Evolutionary conservation across 176 grass and related monocot species (phyloP).

Genomic region (Paspalum vaginatum): DNA sequence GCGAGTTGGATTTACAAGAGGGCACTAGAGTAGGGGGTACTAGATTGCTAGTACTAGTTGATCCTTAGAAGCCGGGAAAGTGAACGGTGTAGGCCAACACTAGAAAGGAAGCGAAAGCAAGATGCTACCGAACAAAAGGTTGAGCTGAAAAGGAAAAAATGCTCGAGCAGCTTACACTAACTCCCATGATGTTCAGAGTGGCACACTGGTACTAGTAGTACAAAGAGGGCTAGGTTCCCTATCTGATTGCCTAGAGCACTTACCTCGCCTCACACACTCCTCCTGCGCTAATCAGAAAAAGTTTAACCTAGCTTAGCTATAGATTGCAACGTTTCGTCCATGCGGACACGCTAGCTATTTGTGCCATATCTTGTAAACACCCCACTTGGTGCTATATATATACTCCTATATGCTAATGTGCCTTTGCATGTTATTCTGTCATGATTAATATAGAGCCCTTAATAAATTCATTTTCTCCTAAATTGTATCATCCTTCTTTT

Average conservation of each 20-base stretch:
- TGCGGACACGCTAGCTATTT: not conserved
- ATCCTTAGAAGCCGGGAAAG: slow-evolving; percentile 53
- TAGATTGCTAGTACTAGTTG: slow-evolving; percentile 26
- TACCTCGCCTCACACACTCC: no score
- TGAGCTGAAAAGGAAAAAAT: slow-evolving; percentile 21
- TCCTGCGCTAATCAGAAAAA: no score
- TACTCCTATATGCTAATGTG: no score
- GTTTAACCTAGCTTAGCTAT: not conserved
- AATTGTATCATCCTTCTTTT: no score
- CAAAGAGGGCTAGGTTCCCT: slow-evolving; percentile 22
- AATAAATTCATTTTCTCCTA: not conserved
- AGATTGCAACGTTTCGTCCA: slow-evolving; percentile 3
- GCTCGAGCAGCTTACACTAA: slow-evolving; percentile 7
- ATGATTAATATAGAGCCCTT: not conserved
- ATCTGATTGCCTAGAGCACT: slow-evolving; percentile 50
- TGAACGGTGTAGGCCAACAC: slow-evolving; percentile 34
- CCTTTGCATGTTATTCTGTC: not conserved
- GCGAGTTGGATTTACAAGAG: not conserved
- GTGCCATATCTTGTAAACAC: not conserved
- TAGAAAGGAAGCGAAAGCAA: slow-evolving; percentile 41
- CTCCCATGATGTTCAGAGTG: slow-evolving; percentile 13
- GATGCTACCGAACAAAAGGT: slow-evolving; percentile 44
- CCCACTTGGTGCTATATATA: no score
- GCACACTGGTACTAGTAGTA: not conserved
- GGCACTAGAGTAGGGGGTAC: not conserved